Evolutionary conservation across 2,329 filamentous ascomycete genomes (phyloP), one percentile per base, ranked within the genome.

Genomic region (Apiospora saccharicola): DNA sequence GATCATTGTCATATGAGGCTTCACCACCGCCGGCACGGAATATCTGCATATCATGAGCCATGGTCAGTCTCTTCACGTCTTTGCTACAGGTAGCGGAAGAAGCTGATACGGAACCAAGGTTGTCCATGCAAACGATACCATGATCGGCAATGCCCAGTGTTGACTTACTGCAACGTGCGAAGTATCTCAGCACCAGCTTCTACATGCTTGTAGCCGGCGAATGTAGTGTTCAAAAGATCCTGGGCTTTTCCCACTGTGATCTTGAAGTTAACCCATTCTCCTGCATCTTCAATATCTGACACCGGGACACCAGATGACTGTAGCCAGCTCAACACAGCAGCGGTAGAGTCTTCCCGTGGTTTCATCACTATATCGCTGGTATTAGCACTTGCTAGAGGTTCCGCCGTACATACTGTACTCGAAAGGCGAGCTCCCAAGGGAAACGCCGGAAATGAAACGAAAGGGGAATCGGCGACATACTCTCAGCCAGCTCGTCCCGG

Each of bases 181-280:
- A 92, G 84, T 75, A 83, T 86, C 53, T 82, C 81, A 12, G 80
- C 77, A 19, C 82, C 78, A 24, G 81, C 82, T 14, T 81, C 80
- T 16, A 81, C 76, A 75, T 87, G 85, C 73, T 86, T 83, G 77
- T 89, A 92, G 74, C 86, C 85, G 72, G 84, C 84, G 79, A 92
- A 92, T 8, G 83, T 82, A 4, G 91, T 89, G 74, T 86, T 83
- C 75, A 92, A 81, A 78, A 93, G 83, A 19, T 80, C 78, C 72
- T 90, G 86, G 3, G 90, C 90, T 53, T 85, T 83, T 51, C 80
- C 79, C 3, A 89, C 85, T 2, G 85, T 85, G 4, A 86, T 85
- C 64, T 82, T 82, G 77, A 93, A 90, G 74, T 86, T 88, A 76
- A 93, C 84, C 90, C 90, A 92, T 70, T 79, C 79, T 4, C 78